Evolutionary conservation across 352 stramenopile genomes (phyloP).

Genomic region (Phytopythium mirpurense): DNA sequence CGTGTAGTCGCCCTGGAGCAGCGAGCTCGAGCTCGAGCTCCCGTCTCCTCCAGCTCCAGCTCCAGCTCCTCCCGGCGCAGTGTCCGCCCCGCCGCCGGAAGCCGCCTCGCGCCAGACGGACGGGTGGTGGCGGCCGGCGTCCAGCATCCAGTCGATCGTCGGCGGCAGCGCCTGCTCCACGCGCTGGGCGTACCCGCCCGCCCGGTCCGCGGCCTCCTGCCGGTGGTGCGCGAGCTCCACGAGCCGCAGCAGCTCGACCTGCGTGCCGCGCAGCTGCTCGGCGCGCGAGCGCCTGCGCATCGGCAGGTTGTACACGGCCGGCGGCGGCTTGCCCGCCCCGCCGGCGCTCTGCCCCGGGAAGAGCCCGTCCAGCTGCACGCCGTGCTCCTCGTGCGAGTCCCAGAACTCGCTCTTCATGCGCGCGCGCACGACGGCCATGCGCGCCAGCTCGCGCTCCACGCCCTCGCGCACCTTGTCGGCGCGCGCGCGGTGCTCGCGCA

Average conservation of each 20-base stretch:
- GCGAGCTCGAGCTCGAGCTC: not conserved
- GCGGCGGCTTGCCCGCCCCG: not conserved
- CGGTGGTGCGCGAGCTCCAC: conserved; percentile 62
- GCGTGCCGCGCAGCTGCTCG: conserved; percentile 43
- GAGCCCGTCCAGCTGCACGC: conserved; percentile 54
- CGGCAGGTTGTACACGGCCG: conserved; percentile 82
- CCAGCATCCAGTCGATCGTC: conserved; percentile 56
- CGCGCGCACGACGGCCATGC: conserved; percentile 73
- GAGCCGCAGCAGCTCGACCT: conserved; percentile 55
- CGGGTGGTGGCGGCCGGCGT: conserved; percentile 40
- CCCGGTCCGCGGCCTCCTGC: conserved; percentile 29
- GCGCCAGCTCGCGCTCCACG: conserved; percentile 65
- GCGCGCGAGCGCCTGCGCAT: conserved; percentile 46
- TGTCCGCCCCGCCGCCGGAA: no score
- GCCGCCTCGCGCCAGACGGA: conserved; percentile 24
- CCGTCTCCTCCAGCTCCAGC: no score
- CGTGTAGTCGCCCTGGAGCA: conserved; percentile 16
- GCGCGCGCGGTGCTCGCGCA: conserved; percentile 40
- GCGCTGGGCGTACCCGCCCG: not conserved
- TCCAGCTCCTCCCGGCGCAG: not conserved
- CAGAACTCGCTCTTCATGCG: conserved; percentile 91
- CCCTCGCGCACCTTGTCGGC: conserved; percentile 58
- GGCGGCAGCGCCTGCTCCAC: conserved; percentile 5
- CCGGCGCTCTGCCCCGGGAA: conserved; percentile 11
- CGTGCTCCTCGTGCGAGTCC: conserved; percentile 74